phyloP scores from a whole-genome alignment of 441 rosid genomes.

The Gossypium gossypioides region DNA sequence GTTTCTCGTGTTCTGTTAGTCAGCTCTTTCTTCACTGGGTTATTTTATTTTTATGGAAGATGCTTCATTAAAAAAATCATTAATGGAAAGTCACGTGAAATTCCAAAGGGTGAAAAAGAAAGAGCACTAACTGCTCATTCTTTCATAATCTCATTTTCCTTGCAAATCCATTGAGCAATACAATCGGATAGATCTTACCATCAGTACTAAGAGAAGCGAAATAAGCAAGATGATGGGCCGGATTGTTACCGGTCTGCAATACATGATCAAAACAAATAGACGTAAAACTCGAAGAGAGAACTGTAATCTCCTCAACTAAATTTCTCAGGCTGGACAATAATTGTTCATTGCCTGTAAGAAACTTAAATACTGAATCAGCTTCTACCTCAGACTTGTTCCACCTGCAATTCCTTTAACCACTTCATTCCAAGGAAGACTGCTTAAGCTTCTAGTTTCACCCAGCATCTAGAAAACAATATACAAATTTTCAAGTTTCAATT shows the following conservation, averaged over 20 bases:
- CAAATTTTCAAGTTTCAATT: neutral
- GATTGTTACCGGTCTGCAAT: neutral
- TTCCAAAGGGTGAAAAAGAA: neutral
- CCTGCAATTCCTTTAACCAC: neutral
- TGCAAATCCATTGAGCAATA: neutral
- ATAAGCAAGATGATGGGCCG: neutral
- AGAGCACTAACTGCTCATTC: neutral
- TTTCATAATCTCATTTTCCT: neutral
- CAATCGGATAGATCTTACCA: neutral
- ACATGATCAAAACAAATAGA: neutral
- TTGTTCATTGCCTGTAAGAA: neutral
- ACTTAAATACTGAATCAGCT: neutral
- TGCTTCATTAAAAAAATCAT: neutral
- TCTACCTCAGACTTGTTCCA: neutral
- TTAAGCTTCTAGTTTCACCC: neutral
- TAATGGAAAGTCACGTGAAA: neutral
- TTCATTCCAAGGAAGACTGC: neutral
- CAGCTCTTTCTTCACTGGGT: neutral
- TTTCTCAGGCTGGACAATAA: neutral
- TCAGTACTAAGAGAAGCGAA: neutral
- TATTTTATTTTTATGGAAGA: neutral
- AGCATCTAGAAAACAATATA: neutral
- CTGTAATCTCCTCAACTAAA: neutral
- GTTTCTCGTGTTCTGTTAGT: neutral
- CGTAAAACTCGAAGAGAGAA: neutral